Percentiles rank a stretch among this genome's conserved stretches.
Evolutionary conservation across 2,329 filamentous ascomycete genomes (phyloP).

Genomic region (Fonsecaea monophora): DNA sequence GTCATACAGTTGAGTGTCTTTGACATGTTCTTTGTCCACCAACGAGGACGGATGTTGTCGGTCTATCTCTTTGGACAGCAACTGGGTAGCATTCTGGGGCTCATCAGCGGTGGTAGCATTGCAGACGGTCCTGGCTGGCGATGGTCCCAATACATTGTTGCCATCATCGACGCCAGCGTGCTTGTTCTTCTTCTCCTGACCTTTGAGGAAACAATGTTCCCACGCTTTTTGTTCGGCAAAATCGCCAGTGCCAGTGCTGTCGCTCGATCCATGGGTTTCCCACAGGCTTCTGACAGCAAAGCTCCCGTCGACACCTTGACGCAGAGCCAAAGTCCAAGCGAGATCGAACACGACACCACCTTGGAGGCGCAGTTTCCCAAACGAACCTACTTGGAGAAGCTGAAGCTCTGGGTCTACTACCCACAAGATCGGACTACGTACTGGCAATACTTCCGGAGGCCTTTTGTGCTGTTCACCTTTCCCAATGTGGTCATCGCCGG

Average conservation of each 20-base stretch:
- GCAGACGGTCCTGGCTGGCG: conserved; percentile 46
- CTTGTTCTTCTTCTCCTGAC: conserved; percentile 45
- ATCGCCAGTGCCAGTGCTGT: conserved; percentile 30
- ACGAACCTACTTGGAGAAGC: conserved; percentile 40
- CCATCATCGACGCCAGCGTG: conserved; percentile 43
- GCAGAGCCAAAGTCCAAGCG: conserved; percentile 15
- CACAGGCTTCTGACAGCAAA: conserved; percentile 7
- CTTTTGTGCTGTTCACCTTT: conserved; percentile 50
- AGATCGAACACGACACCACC: conserved; percentile 39
- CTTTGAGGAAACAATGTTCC: conserved; percentile 46
- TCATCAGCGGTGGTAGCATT: conserved; percentile 45
- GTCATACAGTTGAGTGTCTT: conserved; percentile 54
- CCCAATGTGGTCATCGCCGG: conserved; percentile 50
- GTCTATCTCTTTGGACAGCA: conserved; percentile 55
- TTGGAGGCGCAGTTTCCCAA: conserved; percentile 35
- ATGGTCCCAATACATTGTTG: conserved; percentile 46
- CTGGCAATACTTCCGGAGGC: conserved; percentile 49
- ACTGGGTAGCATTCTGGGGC: conserved; percentile 46
- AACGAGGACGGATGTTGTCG: conserved; percentile 57
- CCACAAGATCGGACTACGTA: conserved; percentile 48
- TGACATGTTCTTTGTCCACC: conserved; percentile 58
- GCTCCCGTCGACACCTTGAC: conserved; percentile 11
- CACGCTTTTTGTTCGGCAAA: conserved; percentile 35
- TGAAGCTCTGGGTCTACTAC: conserved; percentile 37
- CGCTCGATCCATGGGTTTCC: not conserved